Evolutionary conservation across 345 rosid genomes (phyloP).

Genomic region (Populus euphratica): DNA sequence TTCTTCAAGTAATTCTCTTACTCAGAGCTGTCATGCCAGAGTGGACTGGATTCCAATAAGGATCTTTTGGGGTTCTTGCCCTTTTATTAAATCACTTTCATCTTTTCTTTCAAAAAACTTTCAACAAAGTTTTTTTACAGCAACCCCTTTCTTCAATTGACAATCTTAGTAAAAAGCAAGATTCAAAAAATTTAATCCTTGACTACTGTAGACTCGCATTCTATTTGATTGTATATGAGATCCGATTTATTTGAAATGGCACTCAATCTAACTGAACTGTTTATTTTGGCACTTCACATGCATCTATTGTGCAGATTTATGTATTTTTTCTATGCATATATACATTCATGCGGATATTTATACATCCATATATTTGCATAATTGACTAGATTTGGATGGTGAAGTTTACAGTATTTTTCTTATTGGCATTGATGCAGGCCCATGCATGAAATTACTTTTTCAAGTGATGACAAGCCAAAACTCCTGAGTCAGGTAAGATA

Average conservation of each 20-base stretch:
- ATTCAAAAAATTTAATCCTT: neutral
- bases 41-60: neutral
- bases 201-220: neutral
- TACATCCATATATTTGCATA: neutral
- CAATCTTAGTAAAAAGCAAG: neutral
- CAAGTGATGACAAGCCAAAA: slow-evolving; percentile 88
- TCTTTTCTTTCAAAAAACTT: neutral
- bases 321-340: neutral
- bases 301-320: neutral
- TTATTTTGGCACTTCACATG: neutral
- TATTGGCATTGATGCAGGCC: slow-evolving; percentile 53
- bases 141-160: neutral
- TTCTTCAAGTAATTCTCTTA: slow-evolving; percentile 53
- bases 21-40: neutral
- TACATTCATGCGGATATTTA: neutral
- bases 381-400: slow-evolving; percentile 7
- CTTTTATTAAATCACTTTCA: neutral
- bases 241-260: neutral
- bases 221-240: neutral
- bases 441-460: slow-evolving; percentile 92
- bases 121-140: neutral
- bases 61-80: neutral
- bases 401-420: slow-evolving; percentile 2
- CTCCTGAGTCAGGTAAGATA: slow-evolving; percentile 82
- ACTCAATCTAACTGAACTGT: neutral